Base-by-base conservation (phyloP, 768 basidiomycete species). In the Lactifluus volemus region DNA sequence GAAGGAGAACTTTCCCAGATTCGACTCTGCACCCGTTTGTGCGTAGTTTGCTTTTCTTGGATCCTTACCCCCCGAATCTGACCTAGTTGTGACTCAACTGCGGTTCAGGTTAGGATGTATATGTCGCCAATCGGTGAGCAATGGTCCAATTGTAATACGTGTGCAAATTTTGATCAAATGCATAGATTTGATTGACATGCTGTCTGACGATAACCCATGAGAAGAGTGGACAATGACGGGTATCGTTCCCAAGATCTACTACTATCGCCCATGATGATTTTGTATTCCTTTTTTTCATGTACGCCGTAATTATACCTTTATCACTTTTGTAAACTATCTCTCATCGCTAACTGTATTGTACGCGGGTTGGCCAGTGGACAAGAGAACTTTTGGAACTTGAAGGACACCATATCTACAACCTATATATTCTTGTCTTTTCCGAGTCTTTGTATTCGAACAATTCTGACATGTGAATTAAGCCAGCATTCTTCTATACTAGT, bases 91-190 rank as follows among this genome's bases (percentile, higher is more conserved):
- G 30, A 29, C 21, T 25, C 25, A 25, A 25, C 25, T 19, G 36
- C n/a, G 15, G 29, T 32, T 53, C 59, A 74, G 72, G 71, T 72
- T n/a, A 71, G 68, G 60, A 73, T 68, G 47, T 76, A 73, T 60
- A 75, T 74, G 45, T 75, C 74, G 12, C 75, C 75, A 10, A 76
- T 76, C 50, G 73, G 73, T 74, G 47, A 53, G 72, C 61, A 8
- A 30, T 12, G 6, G 12, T 5, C 9, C 14, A 1, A 34, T 2
- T n/a, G 42, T 48, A 9, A 11, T 51, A 14, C 9, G 11, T 11
- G 25, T 4, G 12, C 3, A n/a, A 14, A 17, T 38, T 21, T 11
- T 19, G 5, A 14, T 19, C 41, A 32, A 57, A 12, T 49, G 1
- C 17, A 29, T 39, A 64, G 63, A 64, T 49, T 49, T 64, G 11